These are phyloP conservation scores for Tuber magnatum DNA, from an alignment of 495 filamentous ascomycete species.

Conservation along the genomic window DNA sequence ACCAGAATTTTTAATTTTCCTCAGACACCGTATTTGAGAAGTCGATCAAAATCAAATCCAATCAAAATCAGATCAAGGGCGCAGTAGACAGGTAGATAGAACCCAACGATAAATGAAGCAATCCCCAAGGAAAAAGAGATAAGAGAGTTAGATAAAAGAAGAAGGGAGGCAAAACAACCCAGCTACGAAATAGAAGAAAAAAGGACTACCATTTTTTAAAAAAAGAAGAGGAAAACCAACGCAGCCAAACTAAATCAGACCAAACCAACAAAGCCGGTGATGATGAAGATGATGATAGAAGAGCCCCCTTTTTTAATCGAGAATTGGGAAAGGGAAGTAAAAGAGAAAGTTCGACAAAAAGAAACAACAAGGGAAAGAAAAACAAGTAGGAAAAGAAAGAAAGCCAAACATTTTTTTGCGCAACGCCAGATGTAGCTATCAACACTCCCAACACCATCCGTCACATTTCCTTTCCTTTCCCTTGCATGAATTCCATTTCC, in stretches of 20 bases:
- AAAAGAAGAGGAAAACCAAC: not conserved
- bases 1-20: conserved; percentile 2
- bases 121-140: not conserved
- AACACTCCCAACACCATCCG: conserved; percentile 37
- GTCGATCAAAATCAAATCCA: conserved; percentile 1
- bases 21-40: conserved; percentile 2
- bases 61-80: not conserved
- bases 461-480: conserved; percentile 31
- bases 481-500: conserved; percentile 5
- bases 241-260: conserved; percentile 5
- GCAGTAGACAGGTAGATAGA: not conserved
- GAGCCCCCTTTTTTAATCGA: not conserved
- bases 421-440: conserved; percentile 37
- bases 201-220: conserved; percentile 5
- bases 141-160: not conserved
- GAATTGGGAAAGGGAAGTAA: not conserved
- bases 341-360: conserved; percentile 5
- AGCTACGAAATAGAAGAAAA: conserved; percentile 7
- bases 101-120: not conserved
- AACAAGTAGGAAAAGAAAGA: conserved; percentile 31
- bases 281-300: not conserved
- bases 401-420: conserved; percentile 39
- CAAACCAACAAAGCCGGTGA: conserved; percentile 7
- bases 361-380: conserved; percentile 29
- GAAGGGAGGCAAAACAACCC: conserved; percentile 6